Percentiles rank a stretch among this genome's conserved stretches.
phyloP scores from a whole-genome alignment of 306 rosid genomes.

The Chamaecrista fasciculata region DNA sequence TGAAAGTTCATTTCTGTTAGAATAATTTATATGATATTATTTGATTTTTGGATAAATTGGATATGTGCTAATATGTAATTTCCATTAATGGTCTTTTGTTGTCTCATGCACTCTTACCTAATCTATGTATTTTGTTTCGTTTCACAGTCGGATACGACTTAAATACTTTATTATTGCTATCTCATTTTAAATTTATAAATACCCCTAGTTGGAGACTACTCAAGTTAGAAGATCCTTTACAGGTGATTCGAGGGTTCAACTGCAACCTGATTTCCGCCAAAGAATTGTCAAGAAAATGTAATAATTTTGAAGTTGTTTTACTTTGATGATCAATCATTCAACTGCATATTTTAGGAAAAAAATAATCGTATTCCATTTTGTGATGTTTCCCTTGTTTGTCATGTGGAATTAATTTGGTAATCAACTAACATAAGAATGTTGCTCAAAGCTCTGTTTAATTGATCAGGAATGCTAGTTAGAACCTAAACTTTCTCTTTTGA shows the following conservation, averaged over 20 bases:
- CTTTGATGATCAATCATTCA: background rate
- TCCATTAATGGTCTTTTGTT: background rate
- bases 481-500: background rate
- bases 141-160: background rate
- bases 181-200: background rate
- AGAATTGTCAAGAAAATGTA: constrained; percentile 26
- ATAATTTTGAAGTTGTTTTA: background rate
- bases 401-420: background rate
- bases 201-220: background rate
- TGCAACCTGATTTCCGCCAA: background rate
- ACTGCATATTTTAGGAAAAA: background rate
- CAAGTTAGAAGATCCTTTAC: constrained; percentile 4
- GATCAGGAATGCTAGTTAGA: background rate
- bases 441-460: background rate
- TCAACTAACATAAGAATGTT: background rate
- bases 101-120: background rate
- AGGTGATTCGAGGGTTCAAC: background rate
- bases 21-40: background rate
- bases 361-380: background rate
- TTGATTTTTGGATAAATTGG: background rate
- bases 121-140: background rate
- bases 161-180: background rate
- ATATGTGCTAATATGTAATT: background rate
- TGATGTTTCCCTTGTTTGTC: background rate
- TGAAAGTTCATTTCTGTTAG: background rate